phyloP scores from a whole-genome alignment of 306 rosid species.

The Fragaria ananassa region DNA sequence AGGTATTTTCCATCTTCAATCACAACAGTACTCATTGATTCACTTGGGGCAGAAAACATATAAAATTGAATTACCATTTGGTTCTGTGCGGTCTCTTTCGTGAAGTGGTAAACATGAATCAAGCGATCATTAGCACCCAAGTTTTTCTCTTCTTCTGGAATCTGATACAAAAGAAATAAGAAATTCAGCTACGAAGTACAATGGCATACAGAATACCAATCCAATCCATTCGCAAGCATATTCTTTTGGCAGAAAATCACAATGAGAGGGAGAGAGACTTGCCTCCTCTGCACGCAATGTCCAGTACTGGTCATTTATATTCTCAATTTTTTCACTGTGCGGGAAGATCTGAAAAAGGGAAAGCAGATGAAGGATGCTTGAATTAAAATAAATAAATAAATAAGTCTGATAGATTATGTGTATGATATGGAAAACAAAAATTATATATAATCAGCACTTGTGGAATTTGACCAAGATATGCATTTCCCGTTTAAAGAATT shows the following conservation, averaged over 20 bases:
- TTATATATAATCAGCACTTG: neutral
- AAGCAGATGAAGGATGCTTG: neutral
- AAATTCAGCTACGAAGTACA: constrained; percentile 15
- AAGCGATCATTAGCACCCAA: constrained; percentile 70
- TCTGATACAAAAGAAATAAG: constrained; percentile 34
- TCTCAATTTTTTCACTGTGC: constrained; percentile 60
- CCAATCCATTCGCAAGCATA: neutral
- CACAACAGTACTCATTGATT: neutral
- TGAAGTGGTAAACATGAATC: constrained; percentile 89
- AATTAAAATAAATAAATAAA: neutral
- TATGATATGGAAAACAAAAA: neutral
- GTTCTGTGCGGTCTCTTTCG: constrained; percentile 66
- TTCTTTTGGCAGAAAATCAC: neutral
- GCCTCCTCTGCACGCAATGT: constrained; percentile 83
- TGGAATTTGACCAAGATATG: no score
- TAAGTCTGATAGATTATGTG: neutral
- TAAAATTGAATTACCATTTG: constrained; percentile 46
- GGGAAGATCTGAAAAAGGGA: constrained; percentile 55
- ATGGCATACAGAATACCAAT: neutral
- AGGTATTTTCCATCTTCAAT: neutral
- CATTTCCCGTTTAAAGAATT: neutral
- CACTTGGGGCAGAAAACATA: neutral
- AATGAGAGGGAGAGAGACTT: constrained; percentile 7
- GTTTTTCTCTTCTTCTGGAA: constrained; percentile 83
- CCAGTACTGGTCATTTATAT: constrained; percentile 80